These are phyloP conservation scores for Byssochlamys sp. DNA, from an alignment of 2,329 filamentous ascomycete species.

Conservation along the genomic window DNA sequence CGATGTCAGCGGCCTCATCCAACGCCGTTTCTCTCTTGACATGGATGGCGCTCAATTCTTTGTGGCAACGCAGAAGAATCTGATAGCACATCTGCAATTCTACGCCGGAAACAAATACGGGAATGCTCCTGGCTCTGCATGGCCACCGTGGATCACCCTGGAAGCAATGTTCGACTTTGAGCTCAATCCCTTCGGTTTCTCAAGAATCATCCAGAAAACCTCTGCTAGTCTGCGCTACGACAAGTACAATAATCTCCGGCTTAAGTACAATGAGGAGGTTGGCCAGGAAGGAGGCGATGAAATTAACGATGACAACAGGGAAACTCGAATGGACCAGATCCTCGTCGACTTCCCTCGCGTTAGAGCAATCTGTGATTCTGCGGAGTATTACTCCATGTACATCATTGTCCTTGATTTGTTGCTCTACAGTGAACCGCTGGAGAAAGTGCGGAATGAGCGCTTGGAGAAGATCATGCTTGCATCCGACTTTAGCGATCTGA, in stretches of 20 bases:
- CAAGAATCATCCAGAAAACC: conserved; percentile 90
- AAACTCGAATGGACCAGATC: conserved; percentile 85
- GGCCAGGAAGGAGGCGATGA: conserved; percentile 50
- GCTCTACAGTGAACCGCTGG: conserved; percentile 88
- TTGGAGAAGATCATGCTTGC: conserved; percentile 98
- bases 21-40: conserved; percentile 82
- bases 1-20: conserved; percentile 86
- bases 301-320: conserved; percentile 39
- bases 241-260: conserved; percentile 91
- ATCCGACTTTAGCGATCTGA: conserved; percentile 93
- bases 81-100: conserved; percentile 77
- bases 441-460: conserved; percentile 92
- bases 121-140: conserved; percentile 69
- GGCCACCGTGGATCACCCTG: conserved; percentile 97
- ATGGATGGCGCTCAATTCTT: conserved; percentile 99
- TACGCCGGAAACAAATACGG: conserved; percentile 93
- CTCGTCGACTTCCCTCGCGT: conserved; percentile 95
- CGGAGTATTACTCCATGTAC: conserved; percentile 95
- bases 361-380: conserved; percentile 89
- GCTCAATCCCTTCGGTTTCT: conserved; percentile 91
- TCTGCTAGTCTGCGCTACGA: conserved; percentile 90
- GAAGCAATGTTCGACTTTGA: conserved; percentile 98
- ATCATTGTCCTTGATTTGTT: conserved; percentile 93
- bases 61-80: conserved; percentile 85
- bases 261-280: conserved; percentile 95